These are phyloP conservation scores for Caryopteris hybrid DNA, from an alignment of 305 asterid species.

Conservation along the genomic window DNA sequence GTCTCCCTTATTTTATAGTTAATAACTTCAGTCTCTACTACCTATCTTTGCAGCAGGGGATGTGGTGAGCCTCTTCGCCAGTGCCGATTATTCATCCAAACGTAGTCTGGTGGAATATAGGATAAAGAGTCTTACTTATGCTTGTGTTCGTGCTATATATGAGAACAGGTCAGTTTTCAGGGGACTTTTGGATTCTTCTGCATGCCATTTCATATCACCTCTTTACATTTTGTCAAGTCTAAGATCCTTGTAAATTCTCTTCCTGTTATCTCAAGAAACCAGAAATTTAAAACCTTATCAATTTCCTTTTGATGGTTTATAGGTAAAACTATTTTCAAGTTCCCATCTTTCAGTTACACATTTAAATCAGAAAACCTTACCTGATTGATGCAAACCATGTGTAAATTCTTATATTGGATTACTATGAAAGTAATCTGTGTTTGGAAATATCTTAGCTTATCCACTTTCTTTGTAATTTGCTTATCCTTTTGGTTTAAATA, in stretches of 20 bases:
- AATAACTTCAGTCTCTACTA: constrained; percentile 8
- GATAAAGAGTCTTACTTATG: constrained; percentile 59
- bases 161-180: constrained; percentile 63
- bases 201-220: background rate
- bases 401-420: background rate
- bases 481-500: constrained; percentile 28
- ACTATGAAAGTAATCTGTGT: background rate
- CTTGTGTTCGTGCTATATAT: constrained; percentile 69
- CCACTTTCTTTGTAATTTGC: constrained; percentile 12
- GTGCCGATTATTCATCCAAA: constrained; percentile 50
- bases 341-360: background rate
- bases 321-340: background rate
- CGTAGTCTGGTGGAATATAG: constrained; percentile 67
- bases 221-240: constrained; percentile 3
- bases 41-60: constrained; percentile 47
- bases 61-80: constrained; percentile 59
- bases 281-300: background rate
- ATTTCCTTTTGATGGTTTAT: background rate
- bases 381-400: background rate
- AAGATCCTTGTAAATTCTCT: constrained; percentile 1
- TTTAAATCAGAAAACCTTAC: background rate
- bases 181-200: constrained; percentile 3
- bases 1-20: constrained; percentile 11
- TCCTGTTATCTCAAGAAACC: background rate
- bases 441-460: constrained; percentile 10